These are phyloP conservation scores for Scedosporium dehoogii DNA, from an alignment of 2,329 filamentous ascomycete genomes.

Conservation along the genomic window DNA sequence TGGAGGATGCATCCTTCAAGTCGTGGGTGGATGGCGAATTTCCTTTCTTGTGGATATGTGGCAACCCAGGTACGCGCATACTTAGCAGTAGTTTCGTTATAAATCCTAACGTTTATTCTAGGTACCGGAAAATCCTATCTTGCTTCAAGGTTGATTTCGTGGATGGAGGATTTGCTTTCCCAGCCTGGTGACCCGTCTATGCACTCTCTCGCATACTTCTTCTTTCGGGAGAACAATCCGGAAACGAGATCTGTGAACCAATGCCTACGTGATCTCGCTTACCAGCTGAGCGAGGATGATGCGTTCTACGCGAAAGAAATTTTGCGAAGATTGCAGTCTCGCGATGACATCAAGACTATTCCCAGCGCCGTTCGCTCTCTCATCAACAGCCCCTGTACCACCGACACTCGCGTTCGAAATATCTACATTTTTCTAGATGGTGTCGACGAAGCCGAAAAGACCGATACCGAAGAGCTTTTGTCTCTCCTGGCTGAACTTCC, in stretches of 20 bases:
- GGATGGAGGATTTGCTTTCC: slow-evolving; percentile 22
- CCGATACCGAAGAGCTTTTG: slow-evolving; percentile 27
- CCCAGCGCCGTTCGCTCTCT: slow-evolving; percentile 32
- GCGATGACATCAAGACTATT: slow-evolving; percentile 32
- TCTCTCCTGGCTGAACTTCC: slow-evolving; percentile 12
- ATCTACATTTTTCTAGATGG: slow-evolving; percentile 36
- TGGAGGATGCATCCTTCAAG: slow-evolving; percentile 26
- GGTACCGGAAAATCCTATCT: slow-evolving; percentile 37
- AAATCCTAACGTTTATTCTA: slow-evolving; percentile 5
- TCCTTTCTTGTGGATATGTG: slow-evolving; percentile 32
- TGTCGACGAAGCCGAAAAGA: slow-evolving; percentile 32
- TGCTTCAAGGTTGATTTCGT: slow-evolving; percentile 31
- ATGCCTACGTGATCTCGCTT: slow-evolving; percentile 34
- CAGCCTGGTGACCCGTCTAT: slow-evolving; percentile 14
- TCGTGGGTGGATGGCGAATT: slow-evolving; percentile 27
- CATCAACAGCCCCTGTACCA: slow-evolving; percentile 26
- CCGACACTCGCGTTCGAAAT: slow-evolving; percentile 20
- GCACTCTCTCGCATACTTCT: slow-evolving; percentile 32
- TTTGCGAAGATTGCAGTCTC: slow-evolving; percentile 20
- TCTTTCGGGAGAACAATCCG: slow-evolving; percentile 36
- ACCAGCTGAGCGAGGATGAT: slow-evolving; percentile 35
- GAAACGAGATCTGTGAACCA: slow-evolving; percentile 33
- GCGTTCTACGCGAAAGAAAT: slow-evolving; percentile 32
- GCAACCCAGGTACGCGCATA: slow-evolving; percentile 25
- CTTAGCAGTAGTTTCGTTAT: neutral